Evolutionary conservation across 257 asterid species (phyloP), one percentile per base, ranked within the genome.

Genomic region (Cynanchum wilfordii): DNA sequence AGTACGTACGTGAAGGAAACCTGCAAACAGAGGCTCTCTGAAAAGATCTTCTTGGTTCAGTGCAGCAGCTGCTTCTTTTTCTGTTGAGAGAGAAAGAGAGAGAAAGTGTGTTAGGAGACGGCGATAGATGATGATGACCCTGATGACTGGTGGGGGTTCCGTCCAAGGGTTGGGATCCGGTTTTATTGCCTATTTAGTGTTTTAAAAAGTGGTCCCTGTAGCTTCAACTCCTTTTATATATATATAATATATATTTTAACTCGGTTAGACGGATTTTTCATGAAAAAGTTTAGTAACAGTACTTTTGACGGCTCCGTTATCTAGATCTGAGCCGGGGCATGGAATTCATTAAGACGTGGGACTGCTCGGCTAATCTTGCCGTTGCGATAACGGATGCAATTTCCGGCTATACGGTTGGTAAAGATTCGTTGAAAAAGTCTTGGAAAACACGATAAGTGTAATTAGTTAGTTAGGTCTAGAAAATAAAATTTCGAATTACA

Each of bases 11-110:
- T 4, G 38, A 66, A 77, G 77, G 69, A 73, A 36, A 47, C n/a
- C 69, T 25, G 57, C 72, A 68, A 68, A 68, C 65, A 49, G 81
- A 78, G 73, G 76, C 74, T 68, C 74, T 68, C 66, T 81, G 83
- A 75, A 84, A 64, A 69, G 64, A 72, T 77, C 82, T 79, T 77
- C 82, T 79, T 79, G 72, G 67, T 78, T 73, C 47, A 65, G 76
- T 50, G 79, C 79, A 22, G 70, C 76, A 22, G 70, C 76, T 68
- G 76, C 76, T 50, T 77, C 78, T 54, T 76, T 81, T 79, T 78
- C 79, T 76, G 86, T 75, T 63, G 15, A 68, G 66, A 22, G 79
- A 77, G 79, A 82, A 83, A 80, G 81, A 80, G 58, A 47, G 77
- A 76, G 79, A 81, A 83, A 78, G 78, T 77, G 58, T 36, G 76